Conservation (phyloP, 176 grass and related monocot genomes). For the Melocanna baccifera region DNA sequence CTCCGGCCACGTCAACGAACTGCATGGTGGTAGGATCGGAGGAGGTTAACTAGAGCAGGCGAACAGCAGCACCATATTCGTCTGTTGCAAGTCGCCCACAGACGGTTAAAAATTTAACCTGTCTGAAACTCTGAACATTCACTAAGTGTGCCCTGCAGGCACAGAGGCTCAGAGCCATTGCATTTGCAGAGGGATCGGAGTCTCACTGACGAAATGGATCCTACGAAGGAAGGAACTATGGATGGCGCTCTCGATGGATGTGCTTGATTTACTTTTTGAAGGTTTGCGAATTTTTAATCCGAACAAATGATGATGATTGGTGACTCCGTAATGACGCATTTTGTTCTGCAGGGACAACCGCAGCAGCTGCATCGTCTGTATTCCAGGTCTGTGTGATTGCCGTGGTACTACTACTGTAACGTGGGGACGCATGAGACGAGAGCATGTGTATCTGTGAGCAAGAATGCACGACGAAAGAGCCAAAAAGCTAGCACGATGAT, state of each 20-base stretch:
- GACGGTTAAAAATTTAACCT: not conserved
- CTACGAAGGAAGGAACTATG: not conserved
- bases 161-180: not conserved
- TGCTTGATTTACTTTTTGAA: not conserved
- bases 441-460: too few species aligned
- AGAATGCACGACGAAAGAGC: not conserved
- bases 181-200: slow-evolving; percentile 35
- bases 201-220: slow-evolving; percentile 5
- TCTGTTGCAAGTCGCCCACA: not conserved
- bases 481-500: not conserved
- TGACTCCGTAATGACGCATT: too few species aligned
- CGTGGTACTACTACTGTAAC: not conserved
- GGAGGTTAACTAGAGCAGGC: not conserved
- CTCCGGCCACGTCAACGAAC: not conserved
- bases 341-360: not conserved
- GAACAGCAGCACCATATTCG: not conserved
- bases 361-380: not conserved
- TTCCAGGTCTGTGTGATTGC: too few species aligned
- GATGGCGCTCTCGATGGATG: not conserved
- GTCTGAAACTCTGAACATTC: not conserved
- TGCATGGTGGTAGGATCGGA: too few species aligned
- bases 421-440: not conserved
- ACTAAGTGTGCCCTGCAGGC: not conserved
- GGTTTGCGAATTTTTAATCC: not conserved
- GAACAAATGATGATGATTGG: not conserved